phyloP scores from a whole-genome alignment of 495 filamentous ascomycete genomes.

The Filosporella fistucella region DNA sequence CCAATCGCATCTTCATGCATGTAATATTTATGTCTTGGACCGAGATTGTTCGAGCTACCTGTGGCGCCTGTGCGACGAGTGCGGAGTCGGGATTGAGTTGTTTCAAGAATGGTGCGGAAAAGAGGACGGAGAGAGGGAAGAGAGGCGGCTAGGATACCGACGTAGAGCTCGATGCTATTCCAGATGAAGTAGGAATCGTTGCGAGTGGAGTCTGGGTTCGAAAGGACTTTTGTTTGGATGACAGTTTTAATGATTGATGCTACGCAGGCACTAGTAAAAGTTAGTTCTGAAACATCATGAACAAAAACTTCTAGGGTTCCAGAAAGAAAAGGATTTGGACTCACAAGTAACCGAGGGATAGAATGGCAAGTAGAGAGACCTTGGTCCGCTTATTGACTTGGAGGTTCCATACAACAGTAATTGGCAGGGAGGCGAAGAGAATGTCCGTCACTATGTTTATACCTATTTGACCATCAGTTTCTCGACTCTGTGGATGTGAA shows the following conservation, averaged over 20 bases:
- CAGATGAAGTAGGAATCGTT: conserved; percentile 14
- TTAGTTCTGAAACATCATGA: no score
- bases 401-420: conserved; percentile 39
- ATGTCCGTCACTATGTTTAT: conserved; percentile 44
- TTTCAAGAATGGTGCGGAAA: conserved; percentile 22
- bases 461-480: conserved; percentile 18
- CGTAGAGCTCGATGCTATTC: conserved; percentile 20
- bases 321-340: no score
- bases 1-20: conserved; percentile 3
- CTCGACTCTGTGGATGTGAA: not conserved
- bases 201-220: conserved; percentile 1
- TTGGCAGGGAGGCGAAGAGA: conserved; percentile 37
- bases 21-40: conserved; percentile 13
- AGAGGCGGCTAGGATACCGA: conserved; percentile 39
- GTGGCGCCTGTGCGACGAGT: not conserved
- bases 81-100: not conserved
- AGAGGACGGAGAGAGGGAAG: conserved; percentile 41
- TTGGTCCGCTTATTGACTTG: conserved; percentile 35
- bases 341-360: conserved; percentile 40
- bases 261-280: conserved; percentile 8
- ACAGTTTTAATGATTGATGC: conserved; percentile 15
- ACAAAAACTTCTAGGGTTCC: not conserved
- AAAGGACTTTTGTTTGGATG: conserved; percentile 9
- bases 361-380: conserved; percentile 37
- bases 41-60: not conserved